Evolutionary conservation across 202 grass and related monocot genomes (phyloP).

Genomic region (Panicum virgatum): DNA sequence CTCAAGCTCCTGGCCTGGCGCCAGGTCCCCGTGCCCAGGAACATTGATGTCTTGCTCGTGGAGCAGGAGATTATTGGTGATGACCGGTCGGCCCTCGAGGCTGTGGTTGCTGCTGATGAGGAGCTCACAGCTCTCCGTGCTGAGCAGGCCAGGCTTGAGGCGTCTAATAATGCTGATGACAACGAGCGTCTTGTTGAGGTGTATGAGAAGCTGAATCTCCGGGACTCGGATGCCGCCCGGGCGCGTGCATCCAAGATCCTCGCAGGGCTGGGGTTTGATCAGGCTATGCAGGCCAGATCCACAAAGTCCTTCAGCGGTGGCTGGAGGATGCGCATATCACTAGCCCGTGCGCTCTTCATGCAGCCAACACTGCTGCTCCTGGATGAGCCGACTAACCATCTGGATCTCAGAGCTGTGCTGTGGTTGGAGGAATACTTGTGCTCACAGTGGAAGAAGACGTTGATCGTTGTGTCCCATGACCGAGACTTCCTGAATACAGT

Average conservation of each 20-base stretch:
- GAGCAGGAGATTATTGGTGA: constrained; percentile 74
- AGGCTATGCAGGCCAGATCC: constrained; percentile 66
- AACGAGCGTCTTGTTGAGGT: constrained; percentile 54
- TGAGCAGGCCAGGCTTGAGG: constrained; percentile 55
- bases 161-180: constrained; percentile 42
- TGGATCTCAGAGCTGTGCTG: constrained; percentile 56
- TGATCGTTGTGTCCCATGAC: constrained; percentile 75
- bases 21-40: constrained; percentile 69
- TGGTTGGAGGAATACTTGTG: constrained; percentile 82
- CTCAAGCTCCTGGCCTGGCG: constrained; percentile 77
- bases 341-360: constrained; percentile 37
- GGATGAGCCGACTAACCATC: constrained; percentile 39
- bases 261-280: constrained; percentile 61
- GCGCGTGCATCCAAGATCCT: constrained; percentile 67
- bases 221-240: constrained; percentile 62
- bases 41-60: constrained; percentile 74
- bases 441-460: constrained; percentile 70
- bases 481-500: constrained; percentile 75
- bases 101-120: constrained; percentile 67
- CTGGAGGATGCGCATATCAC: constrained; percentile 36
- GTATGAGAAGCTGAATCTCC: constrained; percentile 65
- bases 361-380: constrained; percentile 25
- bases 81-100: constrained; percentile 55
- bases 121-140: constrained; percentile 59
- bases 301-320: constrained; percentile 54